Percentiles rank a stretch among this genome's conserved stretches.
These are phyloP conservation scores for Claviceps citrina DNA, from an alignment of 2,329 filamentous ascomycete species.

Conservation along the genomic window DNA sequence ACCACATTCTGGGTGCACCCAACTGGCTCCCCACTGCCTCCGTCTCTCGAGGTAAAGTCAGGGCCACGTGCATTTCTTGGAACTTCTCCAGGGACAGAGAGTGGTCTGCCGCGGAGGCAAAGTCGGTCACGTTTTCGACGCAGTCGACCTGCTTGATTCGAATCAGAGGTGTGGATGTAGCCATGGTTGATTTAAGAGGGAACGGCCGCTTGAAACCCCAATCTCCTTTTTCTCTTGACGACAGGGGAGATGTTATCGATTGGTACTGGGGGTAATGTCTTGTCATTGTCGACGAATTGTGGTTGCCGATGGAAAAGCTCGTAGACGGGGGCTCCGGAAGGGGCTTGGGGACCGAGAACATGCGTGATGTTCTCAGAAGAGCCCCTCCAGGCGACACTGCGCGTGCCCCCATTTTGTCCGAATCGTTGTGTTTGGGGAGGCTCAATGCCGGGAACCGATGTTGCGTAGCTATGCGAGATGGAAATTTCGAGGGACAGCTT, in stretches of 20 bases:
- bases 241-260: conserved; percentile 60
- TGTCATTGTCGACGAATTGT: conserved; percentile 37
- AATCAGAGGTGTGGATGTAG: conserved; percentile 58
- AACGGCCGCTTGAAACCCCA: conserved; percentile 86
- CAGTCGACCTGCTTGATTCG: conserved; percentile 69
- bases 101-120: conserved; percentile 68
- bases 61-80: conserved; percentile 61
- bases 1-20: conserved; percentile 12
- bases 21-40: conserved; percentile 7
- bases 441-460: conserved; percentile 15
- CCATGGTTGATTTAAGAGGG: conserved; percentile 58
- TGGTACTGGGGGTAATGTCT: conserved; percentile 66
- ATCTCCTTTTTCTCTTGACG: conserved; percentile 63
- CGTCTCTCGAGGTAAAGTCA: conserved; percentile 36
- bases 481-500: conserved; percentile 16
- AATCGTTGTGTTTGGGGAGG: conserved; percentile 13
- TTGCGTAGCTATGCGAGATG: conserved; percentile 4
- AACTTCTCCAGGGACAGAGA: conserved; percentile 70
- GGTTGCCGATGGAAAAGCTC: conserved; percentile 19
- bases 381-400: conserved; percentile 45
- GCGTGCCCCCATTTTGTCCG: conserved; percentile 18
- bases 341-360: conserved; percentile 74
- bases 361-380: conserved; percentile 70
- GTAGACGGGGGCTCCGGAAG: conserved; percentile 47
- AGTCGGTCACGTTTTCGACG: conserved; percentile 79